Evolutionary conservation across 164 flowering plant genomes (phyloP).

Genomic region (Nymphaea thermarum): DNA sequence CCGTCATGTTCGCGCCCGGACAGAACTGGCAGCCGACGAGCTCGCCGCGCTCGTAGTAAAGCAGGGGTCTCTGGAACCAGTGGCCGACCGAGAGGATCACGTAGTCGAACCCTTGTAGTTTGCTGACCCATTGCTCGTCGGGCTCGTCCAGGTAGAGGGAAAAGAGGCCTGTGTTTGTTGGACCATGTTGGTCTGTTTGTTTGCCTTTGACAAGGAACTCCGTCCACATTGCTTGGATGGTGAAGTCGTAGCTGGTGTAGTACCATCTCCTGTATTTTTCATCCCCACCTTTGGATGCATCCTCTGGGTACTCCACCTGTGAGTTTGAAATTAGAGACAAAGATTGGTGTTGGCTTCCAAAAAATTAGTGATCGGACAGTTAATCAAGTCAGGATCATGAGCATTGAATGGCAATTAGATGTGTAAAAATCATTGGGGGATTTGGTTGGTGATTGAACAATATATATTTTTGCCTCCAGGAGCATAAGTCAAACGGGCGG

Average conservation of each 20-base stretch:
- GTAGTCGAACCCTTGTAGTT: slow-evolving; percentile 41
- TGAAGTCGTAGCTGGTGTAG: slow-evolving; percentile 39
- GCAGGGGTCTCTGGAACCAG: slow-evolving; percentile 44
- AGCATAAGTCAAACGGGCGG: too few relatives aligned
- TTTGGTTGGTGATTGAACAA: too few relatives aligned
- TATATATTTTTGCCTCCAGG: too few relatives aligned
- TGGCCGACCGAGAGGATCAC: slow-evolving; percentile 50
- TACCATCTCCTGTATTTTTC: slow-evolving; percentile 19
- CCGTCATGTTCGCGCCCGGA: slow-evolving; percentile 25
- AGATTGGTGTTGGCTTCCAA: too few relatives aligned
- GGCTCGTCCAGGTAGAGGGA: slow-evolving; percentile 33
- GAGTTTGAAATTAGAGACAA: too few relatives aligned
- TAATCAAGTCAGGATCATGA: too few relatives aligned
- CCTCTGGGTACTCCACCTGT: slow-evolving; percentile 38
- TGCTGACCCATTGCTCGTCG: slow-evolving; percentile 24
- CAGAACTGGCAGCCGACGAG: slow-evolving; percentile 46
- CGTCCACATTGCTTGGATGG: slow-evolving; percentile 49
- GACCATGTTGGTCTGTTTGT: slow-evolving; percentile 22
- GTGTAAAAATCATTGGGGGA: too few relatives aligned
- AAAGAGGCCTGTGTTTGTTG: slow-evolving; percentile 11
- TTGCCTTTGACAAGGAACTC: slow-evolving; percentile 36
- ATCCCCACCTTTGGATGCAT: slow-evolving; percentile 13
- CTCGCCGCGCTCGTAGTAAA: slow-evolving; percentile 29
- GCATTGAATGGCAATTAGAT: too few relatives aligned
- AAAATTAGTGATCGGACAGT: too few relatives aligned